Evolutionary conservation across 345 rosid genomes (phyloP).

Genomic region (Anacardium occidentale): DNA sequence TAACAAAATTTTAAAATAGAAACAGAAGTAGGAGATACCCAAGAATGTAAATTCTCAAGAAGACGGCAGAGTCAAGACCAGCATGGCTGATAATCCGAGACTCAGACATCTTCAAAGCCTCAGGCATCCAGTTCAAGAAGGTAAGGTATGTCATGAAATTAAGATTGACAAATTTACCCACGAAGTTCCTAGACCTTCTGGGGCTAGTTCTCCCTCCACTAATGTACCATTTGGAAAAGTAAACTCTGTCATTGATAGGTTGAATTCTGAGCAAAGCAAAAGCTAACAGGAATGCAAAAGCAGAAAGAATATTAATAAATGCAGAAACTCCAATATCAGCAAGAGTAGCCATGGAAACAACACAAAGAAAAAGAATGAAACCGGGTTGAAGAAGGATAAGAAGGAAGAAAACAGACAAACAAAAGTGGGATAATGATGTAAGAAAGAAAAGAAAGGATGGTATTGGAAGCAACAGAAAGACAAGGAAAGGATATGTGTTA

Average conservation of each 20-base stretch:
- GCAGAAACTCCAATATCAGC: slow-evolving; percentile 89
- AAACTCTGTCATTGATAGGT: slow-evolving; percentile 90
- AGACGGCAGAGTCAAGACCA: slow-evolving; percentile 93
- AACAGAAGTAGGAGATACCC: slow-evolving; percentile 44
- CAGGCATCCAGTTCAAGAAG: slow-evolving; percentile 99
- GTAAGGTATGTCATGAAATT: slow-evolving; percentile 68
- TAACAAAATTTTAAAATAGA: background rate
- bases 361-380: background rate
- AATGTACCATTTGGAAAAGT: slow-evolving; percentile 88
- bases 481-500: background rate
- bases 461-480: slow-evolving; percentile 5
- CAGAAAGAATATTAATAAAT: slow-evolving; percentile 62
- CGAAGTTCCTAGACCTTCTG: slow-evolving; percentile 49
- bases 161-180: slow-evolving; percentile 81
- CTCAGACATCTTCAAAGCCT: slow-evolving; percentile 86
- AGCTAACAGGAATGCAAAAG: slow-evolving; percentile 77
- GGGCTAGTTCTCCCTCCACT: slow-evolving; percentile 70
- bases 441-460: background rate
- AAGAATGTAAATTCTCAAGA: slow-evolving; percentile 83
- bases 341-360: slow-evolving; percentile 71
- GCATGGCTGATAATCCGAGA: slow-evolving; percentile 78
- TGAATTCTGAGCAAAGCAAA: slow-evolving; percentile 87
- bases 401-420: background rate
- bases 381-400: background rate
- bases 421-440: background rate